Conservation (phyloP, 106 monocot species). For the Allium fistulosum region DNA sequence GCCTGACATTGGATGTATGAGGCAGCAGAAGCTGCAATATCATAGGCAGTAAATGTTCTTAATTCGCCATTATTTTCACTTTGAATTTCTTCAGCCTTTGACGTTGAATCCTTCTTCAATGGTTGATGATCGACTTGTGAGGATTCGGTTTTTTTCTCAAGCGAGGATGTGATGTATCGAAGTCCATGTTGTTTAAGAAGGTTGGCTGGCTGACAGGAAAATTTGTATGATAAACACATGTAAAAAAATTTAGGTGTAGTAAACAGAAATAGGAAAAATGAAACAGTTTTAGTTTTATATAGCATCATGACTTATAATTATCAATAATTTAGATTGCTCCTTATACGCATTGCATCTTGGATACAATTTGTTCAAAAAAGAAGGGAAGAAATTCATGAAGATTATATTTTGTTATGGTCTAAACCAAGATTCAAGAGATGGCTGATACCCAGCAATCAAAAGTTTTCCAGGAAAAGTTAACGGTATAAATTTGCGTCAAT, state of each 20-base stretch:
- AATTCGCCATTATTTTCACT: conserved; percentile 13
- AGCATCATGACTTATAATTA: no score
- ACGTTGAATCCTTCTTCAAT: neutral
- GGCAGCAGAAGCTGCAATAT: conserved; percentile 62
- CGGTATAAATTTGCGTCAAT: no score
- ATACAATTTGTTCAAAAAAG: no score
- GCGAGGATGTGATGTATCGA: conserved; percentile 68
- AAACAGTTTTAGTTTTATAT: no score
- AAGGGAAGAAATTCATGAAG: no score
- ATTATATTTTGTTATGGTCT: no score
- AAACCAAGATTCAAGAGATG: no score
- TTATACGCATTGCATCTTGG: no score
- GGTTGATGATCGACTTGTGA: neutral
- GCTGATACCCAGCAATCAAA: no score
- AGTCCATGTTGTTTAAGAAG: conserved; percentile 48
- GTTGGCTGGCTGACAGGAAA: conserved; percentile 31
- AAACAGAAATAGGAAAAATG: neutral
- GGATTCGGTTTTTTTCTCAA: conserved; percentile 40
- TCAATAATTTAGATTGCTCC: no score
- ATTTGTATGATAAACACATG: no score
- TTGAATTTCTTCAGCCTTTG: neutral
- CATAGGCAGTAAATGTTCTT: conserved; percentile 29
- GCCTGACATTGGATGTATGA: conserved; percentile 55
- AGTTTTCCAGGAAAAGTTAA: no score
- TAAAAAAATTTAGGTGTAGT: neutral